Conservation (phyloP, 116 monocot genomes). For the Zostera marina region DNA sequence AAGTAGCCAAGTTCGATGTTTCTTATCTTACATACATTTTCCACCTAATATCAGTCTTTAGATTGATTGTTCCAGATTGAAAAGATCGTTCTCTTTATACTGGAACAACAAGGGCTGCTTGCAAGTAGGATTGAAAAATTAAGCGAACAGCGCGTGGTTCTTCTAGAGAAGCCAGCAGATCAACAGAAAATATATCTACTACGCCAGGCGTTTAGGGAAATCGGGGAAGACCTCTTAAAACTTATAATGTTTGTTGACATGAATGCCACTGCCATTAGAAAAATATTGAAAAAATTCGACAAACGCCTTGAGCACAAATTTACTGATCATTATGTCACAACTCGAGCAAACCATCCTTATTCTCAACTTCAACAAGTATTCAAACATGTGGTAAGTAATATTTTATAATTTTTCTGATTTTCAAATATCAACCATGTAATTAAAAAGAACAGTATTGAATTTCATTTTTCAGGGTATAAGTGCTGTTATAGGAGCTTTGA, state of each 20-base stretch:
- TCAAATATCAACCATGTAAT: no score
- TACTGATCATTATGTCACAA: constrained; percentile 20
- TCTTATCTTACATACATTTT: no score
- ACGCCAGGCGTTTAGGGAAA: constrained; percentile 13
- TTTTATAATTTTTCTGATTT: background rate
- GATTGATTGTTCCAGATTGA: constrained; percentile 15
- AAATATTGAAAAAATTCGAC: constrained; percentile 26
- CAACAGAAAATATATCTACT: constrained; percentile 10
- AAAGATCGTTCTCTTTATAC: constrained; percentile 20
- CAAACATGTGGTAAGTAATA: constrained; percentile 32
- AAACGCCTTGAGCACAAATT: constrained; percentile 20
- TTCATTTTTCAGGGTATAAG: constrained; percentile 24
- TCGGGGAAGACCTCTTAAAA: constrained; percentile 17
- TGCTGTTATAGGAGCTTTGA: constrained; percentile 38
- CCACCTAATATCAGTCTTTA: no score
- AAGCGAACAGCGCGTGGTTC: constrained; percentile 9
- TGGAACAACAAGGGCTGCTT: constrained; percentile 24
- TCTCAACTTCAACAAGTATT: constrained; percentile 25
- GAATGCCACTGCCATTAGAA: constrained; percentile 20
- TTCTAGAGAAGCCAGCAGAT: constrained; percentile 10
- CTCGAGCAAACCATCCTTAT: constrained; percentile 26
- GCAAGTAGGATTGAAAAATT: constrained; percentile 16
- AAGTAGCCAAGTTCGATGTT: background rate
- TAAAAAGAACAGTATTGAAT: no score
- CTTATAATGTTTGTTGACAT: constrained; percentile 23